Percentiles rank a stretch among this genome's conserved stretches.
phyloP scores from a whole-genome alignment of 805 yeast species.

The Hanseniaspora nectarophila region DNA sequence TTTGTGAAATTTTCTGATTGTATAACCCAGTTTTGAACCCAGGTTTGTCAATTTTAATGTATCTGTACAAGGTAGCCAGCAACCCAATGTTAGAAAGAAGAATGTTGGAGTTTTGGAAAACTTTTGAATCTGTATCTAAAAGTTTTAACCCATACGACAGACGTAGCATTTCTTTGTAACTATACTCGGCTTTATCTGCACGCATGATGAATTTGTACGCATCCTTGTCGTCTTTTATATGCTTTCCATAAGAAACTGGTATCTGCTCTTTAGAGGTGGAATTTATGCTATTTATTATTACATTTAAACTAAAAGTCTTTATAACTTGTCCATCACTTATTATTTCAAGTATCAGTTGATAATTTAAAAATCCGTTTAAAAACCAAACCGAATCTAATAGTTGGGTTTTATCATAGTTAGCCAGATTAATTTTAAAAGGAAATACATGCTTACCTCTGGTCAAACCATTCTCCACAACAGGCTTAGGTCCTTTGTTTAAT shows the following conservation, averaged over 20 bases:
- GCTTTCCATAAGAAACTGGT: background rate
- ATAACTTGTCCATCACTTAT: background rate
- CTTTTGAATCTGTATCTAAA: background rate
- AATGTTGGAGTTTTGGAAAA: background rate
- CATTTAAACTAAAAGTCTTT: background rate
- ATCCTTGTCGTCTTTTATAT: background rate
- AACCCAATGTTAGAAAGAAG: slow-evolving; percentile 7
- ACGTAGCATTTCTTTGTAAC: background rate
- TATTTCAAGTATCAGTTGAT: background rate
- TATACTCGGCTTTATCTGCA: background rate
- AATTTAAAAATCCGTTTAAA: background rate
- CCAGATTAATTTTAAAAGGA: slow-evolving; percentile 61
- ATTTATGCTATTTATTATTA: background rate
- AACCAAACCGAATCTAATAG: background rate
- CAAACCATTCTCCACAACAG: slow-evolving; percentile 33
- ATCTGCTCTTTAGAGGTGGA: background rate
- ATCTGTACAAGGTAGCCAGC: slow-evolving; percentile 1
- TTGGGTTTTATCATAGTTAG: background rate
- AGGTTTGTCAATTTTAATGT: background rate
- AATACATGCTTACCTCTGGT: slow-evolving; percentile 76
- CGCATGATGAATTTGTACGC: slow-evolving; percentile 1
- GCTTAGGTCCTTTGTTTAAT: background rate
- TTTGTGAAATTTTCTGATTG: slow-evolving; percentile 6
- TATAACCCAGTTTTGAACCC: background rate
- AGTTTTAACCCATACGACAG: background rate